These are phyloP conservation scores for Tephrocybe sp. DNA, from an alignment of 768 basidiomycete genomes.

Conservation along the genomic window DNA sequence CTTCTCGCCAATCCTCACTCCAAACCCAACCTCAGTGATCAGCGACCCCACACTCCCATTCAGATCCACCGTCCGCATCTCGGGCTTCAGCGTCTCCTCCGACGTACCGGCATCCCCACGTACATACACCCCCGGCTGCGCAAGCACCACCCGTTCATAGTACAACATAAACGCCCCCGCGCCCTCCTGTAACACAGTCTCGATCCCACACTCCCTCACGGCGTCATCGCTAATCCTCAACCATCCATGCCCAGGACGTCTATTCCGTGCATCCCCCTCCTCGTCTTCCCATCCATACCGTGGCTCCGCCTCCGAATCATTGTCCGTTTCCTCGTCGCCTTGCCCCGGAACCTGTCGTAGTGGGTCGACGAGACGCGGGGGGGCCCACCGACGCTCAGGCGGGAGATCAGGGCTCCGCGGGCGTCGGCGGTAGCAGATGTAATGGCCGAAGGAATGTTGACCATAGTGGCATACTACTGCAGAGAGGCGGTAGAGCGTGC, in stretches of 20 bases:
- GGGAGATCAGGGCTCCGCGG: conserved; percentile 51
- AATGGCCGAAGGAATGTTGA: conserved; percentile 91
- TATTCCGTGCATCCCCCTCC: conserved; percentile 30
- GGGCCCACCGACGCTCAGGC: conserved; percentile 35
- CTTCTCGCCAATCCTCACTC: conserved; percentile 28
- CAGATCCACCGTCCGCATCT: conserved; percentile 41
- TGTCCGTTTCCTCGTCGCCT: too few species aligned
- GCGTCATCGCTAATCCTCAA: conserved; percentile 85
- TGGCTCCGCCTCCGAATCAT: conserved; percentile 23
- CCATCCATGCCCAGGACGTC: conserved; percentile 74
- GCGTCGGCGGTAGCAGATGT: conserved; percentile 87
- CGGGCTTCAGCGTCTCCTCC: conserved; percentile 66
- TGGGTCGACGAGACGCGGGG: conserved; percentile 33
- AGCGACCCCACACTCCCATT: conserved; percentile 52
- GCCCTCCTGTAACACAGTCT: conserved; percentile 72
- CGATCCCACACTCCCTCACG: conserved; percentile 74
- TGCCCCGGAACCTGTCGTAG: too few species aligned
- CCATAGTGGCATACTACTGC: conserved; percentile 94
- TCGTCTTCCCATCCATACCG: conserved; percentile 61
- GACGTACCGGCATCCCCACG: conserved; percentile 37
- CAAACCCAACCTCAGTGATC: conserved; percentile 43
- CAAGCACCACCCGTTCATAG: conserved; percentile 69
- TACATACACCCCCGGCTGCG: conserved; percentile 22
- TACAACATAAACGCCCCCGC: conserved; percentile 89
- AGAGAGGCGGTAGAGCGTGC: conserved; percentile 81